phyloP scores from a whole-genome alignment of 345 rosid genomes.

The Gossypioides kirkii region DNA sequence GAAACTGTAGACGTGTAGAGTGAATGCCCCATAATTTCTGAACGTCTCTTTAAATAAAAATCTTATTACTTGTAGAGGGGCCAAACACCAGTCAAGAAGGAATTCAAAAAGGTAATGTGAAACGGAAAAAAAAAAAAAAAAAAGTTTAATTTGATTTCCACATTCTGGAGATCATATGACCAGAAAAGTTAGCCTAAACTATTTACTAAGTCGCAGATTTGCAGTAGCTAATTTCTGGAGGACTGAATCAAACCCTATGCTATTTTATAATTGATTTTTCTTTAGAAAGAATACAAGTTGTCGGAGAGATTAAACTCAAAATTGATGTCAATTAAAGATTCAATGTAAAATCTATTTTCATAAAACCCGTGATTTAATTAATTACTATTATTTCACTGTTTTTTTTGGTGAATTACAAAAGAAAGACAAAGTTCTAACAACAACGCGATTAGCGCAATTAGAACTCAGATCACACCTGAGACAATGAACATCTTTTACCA shows the following conservation, averaged over 20 bases:
- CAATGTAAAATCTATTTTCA: too few species aligned
- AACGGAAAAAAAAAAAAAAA: background rate
- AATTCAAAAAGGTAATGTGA: constrained; percentile 1
- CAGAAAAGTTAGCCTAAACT: background rate
- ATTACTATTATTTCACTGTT: too few species aligned
- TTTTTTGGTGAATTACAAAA: too few species aligned
- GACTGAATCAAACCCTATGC: background rate
- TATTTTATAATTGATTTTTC: background rate
- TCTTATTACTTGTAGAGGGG: background rate
- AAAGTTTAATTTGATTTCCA: background rate
- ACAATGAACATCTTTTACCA: too few species aligned
- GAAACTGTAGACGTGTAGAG: background rate
- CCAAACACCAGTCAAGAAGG: background rate
- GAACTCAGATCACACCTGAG: too few species aligned
- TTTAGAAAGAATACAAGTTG: too few species aligned
- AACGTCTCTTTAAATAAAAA: background rate
- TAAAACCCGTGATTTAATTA: too few species aligned
- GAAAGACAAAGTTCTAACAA: too few species aligned
- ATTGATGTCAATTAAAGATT: too few species aligned
- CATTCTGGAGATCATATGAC: background rate
- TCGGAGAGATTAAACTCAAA: too few species aligned
- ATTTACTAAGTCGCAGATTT: background rate
- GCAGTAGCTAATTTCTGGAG: background rate
- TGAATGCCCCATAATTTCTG: background rate
- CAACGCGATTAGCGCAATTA: too few species aligned